These are phyloP conservation scores for Bullera alba DNA, from an alignment of 768 basidiomycete species.

Conservation along the genomic window DNA sequence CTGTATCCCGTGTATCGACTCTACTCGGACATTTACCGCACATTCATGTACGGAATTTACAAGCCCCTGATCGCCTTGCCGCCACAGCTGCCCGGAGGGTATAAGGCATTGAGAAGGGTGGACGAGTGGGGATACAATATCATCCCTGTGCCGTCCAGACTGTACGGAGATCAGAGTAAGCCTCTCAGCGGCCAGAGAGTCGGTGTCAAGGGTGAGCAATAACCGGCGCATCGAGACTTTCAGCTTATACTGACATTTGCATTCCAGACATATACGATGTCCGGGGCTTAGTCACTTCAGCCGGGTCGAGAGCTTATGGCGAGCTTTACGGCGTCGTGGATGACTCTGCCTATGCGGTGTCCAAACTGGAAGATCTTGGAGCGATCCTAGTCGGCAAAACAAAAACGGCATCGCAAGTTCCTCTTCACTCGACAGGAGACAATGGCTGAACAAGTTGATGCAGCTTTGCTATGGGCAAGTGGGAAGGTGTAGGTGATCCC, in stretches of 20 bases:
- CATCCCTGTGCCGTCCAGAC: constrained; percentile 54
- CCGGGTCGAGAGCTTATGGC: constrained; percentile 46
- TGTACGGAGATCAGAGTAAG: no score
- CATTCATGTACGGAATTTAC: constrained; percentile 14
- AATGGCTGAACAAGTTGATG: no score
- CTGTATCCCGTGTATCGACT: constrained; percentile 12
- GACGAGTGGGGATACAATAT: constrained; percentile 7
- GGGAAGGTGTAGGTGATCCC: not conserved
- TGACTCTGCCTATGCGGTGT: constrained; percentile 49
- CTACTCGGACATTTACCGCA: constrained; percentile 10
- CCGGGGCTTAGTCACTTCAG: constrained; percentile 45
- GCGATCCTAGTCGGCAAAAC: constrained; percentile 55
- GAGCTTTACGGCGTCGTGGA: constrained; percentile 46
- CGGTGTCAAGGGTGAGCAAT: constrained; percentile 37
- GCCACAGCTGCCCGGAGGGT: not conserved
- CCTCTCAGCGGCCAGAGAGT: constrained; percentile 41
- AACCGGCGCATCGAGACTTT: no score
- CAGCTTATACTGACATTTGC: not conserved
- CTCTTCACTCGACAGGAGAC: no score
- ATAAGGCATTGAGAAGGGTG: constrained; percentile 1
- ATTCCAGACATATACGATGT: constrained; percentile 50
- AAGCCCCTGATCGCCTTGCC: no score
- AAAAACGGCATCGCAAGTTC: constrained; percentile 45
- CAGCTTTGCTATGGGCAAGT: not conserved
- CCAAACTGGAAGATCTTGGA: constrained; percentile 52